Evolutionary conservation across 176 grass and related monocot species (phyloP), one percentile per base, ranked within the genome.

Genomic region (Musa schizocarpa): DNA sequence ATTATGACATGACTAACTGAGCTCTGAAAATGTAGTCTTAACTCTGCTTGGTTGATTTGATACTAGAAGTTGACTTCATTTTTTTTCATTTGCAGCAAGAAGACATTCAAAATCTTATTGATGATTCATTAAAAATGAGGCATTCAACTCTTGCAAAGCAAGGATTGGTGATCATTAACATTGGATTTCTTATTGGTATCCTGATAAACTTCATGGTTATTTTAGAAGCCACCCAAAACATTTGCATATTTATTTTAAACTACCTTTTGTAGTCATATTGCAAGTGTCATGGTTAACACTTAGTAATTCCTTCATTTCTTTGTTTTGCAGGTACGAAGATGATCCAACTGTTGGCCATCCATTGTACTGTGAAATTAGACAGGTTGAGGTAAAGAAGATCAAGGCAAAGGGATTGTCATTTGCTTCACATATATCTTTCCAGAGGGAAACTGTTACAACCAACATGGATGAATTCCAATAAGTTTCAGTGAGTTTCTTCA

Each of bases 301-400:
- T 43, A 0, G 34, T 43, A 43, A 43, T 65, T 63, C 27, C 51
- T 73, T 86, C 1, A 73, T 83, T 76, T 21, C 10, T 63, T 71
- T 77, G 13, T 52, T 53, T 25, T 63, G 43, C 52, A 98, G 95
- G 95, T 98, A 93, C 17, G 90, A 93, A 65, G 88, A 93, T 76
- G 95, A 98, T 78, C 82, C 88, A 57, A 70, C 89, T 61, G 73
- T 98, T 70, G 90, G 95, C 17, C 88, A 93, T 91, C 81, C 90
- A 23, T 74, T 98, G 11, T 98, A 89, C 79, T 84, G 95, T 29
- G 90, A 98, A 83, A 98, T 93, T 78, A 93, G 90, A 76, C 83
- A 77, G 62, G 88, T 91, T 58, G 90, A 91, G 68, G 61, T 64
- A 25, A 88, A 83, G 81, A 91, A 89, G 77, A 27, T 74, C n/a